Percentiles rank a stretch among this genome's conserved stretches.
These are phyloP conservation scores for Apocynum venetum DNA, from an alignment of 257 asterid genomes.

Conservation along the genomic window DNA sequence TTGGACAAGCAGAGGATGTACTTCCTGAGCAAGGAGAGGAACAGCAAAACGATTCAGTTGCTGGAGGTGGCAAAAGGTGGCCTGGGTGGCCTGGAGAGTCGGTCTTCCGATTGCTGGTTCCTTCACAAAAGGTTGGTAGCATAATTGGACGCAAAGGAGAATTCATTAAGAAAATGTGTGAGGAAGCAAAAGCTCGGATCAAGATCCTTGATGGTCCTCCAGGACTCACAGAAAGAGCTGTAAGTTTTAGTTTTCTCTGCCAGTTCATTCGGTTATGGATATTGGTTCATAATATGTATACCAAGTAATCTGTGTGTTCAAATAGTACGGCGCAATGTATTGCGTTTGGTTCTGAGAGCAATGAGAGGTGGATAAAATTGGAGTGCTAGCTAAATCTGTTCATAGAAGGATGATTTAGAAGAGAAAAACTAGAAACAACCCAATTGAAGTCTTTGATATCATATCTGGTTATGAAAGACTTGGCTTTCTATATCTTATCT, in stretches of 20 bases:
- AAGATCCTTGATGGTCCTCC: conserved; percentile 99
- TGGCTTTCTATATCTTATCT: neutral
- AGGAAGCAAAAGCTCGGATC: conserved; percentile 93
- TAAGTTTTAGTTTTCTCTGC: conserved; percentile 40
- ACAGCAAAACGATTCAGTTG: conserved; percentile 37
- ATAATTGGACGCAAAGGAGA: conserved; percentile 99
- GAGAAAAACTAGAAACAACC: neutral
- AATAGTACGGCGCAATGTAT: neutral
- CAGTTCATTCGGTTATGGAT: neutral
- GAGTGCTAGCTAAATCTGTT: neutral
- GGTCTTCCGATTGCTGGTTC: conserved; percentile 84
- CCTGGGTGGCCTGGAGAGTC: conserved; percentile 99
- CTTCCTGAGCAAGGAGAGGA: conserved; percentile 48
- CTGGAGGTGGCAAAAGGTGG: conserved; percentile 72
- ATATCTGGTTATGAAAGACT: neutral
- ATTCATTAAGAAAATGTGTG: conserved; percentile 84
- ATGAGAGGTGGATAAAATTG: neutral
- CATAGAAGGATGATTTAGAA: neutral
- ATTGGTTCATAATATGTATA: neutral
- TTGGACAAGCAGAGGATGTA: conserved; percentile 20
- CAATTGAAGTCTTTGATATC: neutral
- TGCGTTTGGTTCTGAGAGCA: neutral
- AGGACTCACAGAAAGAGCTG: conserved; percentile 91
- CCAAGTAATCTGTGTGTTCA: neutral
- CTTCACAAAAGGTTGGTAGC: conserved; percentile 95